phyloP scores from a whole-genome alignment of 1,139 yeast genomes.

The Candida dubliniensis region DNA sequence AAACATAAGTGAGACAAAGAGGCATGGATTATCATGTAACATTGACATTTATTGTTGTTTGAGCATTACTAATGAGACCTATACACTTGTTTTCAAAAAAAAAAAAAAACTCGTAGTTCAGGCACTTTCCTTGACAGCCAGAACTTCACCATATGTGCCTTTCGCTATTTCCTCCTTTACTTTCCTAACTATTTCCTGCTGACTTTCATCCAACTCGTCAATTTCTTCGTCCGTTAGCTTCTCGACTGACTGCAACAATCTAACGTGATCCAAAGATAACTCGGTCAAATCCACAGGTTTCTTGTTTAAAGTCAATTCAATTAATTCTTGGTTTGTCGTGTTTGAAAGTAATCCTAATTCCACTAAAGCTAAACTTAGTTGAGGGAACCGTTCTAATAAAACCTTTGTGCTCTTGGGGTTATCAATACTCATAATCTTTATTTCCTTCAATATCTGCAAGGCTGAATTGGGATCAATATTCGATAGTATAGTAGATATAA shows the following conservation, averaged over 20 bases:
- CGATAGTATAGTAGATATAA: constrained; percentile 57
- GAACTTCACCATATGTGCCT: constrained; percentile 46
- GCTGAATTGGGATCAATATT: constrained; percentile 60
- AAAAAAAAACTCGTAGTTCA: background rate
- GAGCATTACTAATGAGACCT: background rate
- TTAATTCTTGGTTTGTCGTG: constrained; percentile 54
- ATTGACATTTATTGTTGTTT: too few species aligned
- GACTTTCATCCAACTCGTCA: constrained; percentile 57
- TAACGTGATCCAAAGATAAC: constrained; percentile 49
- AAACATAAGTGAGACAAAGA: too few species aligned
- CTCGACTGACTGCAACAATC: constrained; percentile 55
- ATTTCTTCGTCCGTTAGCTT: constrained; percentile 66
- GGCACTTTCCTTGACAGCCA: constrained; percentile 1
- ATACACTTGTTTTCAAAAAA: background rate
- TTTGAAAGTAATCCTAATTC: constrained; percentile 69
- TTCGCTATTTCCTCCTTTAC: constrained; percentile 42
- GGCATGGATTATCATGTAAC: too few species aligned
- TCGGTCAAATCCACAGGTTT: constrained; percentile 40
- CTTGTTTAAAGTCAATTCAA: constrained; percentile 44
- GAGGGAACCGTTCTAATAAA: constrained; percentile 71
- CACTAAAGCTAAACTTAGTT: constrained; percentile 76
- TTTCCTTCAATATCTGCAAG: constrained; percentile 55
- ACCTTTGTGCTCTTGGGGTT: constrained; percentile 65
- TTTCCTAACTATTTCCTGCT: constrained; percentile 38
- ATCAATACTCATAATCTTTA: constrained; percentile 61